phyloP scores from a whole-genome alignment of 2,329 filamentous ascomycete genomes.

The Neurospora sp. region DNA sequence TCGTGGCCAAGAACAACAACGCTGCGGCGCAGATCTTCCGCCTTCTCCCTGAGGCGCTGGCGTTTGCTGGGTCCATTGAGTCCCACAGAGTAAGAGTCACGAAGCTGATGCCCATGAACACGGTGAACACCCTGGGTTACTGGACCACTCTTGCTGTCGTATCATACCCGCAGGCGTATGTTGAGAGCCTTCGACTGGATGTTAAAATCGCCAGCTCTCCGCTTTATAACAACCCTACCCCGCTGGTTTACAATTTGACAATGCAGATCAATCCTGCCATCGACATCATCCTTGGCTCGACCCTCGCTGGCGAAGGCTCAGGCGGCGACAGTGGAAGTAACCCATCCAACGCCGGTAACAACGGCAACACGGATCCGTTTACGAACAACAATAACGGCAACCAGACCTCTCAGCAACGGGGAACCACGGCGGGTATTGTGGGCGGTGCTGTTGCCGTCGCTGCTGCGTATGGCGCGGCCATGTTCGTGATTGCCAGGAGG shows the following conservation, averaged over 20 bases:
- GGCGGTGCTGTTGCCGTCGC: conserved; percentile 69
- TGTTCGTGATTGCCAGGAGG: conserved; percentile 84
- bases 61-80: conserved; percentile 50
- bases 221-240: conserved; percentile 61
- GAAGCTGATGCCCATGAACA: conserved; percentile 68
- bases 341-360: conserved; percentile 19
- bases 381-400: conserved; percentile 27
- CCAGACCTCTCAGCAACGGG: conserved; percentile 48
- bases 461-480: conserved; percentile 81
- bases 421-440: conserved; percentile 59
- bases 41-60: conserved; percentile 62
- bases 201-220: conserved; percentile 61
- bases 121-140: conserved; percentile 56
- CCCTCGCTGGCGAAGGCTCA: conserved; percentile 27
- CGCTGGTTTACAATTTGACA: conserved; percentile 63
- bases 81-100: conserved; percentile 51
- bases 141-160: conserved; percentile 70
- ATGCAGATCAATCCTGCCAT: conserved; percentile 76
- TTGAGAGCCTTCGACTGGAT: conserved; percentile 58
- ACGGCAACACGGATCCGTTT: conserved; percentile 21
- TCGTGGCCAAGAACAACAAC: conserved; percentile 60
- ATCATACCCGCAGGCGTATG: conserved; percentile 57
- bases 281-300: conserved; percentile 45
- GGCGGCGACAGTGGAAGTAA: conserved; percentile 17
- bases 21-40: conserved; percentile 80